Conservation (phyloP, 1,284 basidiomycete genomes). For the Irpex sp. region DNA sequence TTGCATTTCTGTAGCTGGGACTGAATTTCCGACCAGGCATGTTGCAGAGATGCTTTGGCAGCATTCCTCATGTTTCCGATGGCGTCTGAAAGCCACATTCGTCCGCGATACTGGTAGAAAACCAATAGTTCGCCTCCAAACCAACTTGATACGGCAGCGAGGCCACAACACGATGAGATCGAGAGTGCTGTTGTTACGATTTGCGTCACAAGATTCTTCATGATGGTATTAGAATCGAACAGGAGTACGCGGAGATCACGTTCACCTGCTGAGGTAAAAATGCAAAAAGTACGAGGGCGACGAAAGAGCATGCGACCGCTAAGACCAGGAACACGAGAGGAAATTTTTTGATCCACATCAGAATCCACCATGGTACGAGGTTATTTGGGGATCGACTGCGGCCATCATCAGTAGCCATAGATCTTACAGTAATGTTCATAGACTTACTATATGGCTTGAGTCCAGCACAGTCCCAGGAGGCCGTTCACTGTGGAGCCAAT, state of each 20-base stretch:
- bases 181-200: conserved; percentile 17
- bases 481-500: conserved; percentile 77
- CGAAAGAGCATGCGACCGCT: conserved; percentile 72
- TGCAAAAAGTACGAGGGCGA: conserved; percentile 67
- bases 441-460: conserved; percentile 77
- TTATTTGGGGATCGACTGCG: conserved; percentile 56
- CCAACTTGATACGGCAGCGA: conserved; percentile 16
- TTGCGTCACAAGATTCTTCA: no score
- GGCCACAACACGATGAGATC: conserved; percentile 12
- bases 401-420: conserved; percentile 14
- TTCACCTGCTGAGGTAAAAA: neutral
- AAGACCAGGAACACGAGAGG: conserved; percentile 76
- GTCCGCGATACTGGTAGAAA: conserved; percentile 11
- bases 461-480: conserved; percentile 72
- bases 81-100: conserved; percentile 17
- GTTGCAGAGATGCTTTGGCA: no score
- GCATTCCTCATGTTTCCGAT: no score
- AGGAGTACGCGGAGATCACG: no score
- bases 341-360: conserved; percentile 78
- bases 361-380: conserved; percentile 77
- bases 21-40: no score
- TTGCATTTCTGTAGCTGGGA: no score
- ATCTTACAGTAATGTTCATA: neutral
- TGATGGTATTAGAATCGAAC: no score
- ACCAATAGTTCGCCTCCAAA: conserved; percentile 17